Percentiles rank a stretch among this genome's conserved stretches.
Conservation (phyloP, 176 grass and related monocot genomes). For the Bonia amplexicaulis region DNA sequence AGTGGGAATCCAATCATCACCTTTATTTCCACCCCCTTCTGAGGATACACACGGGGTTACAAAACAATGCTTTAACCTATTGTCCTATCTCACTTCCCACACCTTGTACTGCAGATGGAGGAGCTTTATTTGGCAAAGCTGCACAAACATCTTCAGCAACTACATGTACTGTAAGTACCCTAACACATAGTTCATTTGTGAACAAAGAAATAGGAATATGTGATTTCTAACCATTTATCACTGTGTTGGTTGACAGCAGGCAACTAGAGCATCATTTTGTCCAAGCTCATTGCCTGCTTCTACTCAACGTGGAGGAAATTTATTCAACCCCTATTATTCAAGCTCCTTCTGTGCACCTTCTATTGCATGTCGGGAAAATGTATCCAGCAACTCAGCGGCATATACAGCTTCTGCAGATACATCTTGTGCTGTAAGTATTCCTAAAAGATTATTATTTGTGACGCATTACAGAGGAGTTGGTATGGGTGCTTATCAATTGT, state of each 20-base stretch:
- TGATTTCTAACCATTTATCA: background rate
- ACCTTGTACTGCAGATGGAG: background rate
- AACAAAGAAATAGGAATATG: background rate
- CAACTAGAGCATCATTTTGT: background rate
- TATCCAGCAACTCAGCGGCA: constrained; percentile 1
- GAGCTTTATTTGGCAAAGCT: background rate
- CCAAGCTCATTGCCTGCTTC: background rate
- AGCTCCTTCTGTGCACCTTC: background rate
- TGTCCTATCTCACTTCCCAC: background rate
- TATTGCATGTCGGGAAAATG: background rate
- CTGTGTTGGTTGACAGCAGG: background rate
- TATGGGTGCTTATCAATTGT: background rate
- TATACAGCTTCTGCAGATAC: background rate
- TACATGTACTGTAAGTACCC: background rate
- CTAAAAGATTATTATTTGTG: background rate
- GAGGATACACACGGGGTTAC: background rate
- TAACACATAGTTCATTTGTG: background rate
- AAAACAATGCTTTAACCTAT: background rate
- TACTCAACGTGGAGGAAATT: background rate
- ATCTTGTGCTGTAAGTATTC: constrained; percentile 2
- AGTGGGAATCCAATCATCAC: background rate
- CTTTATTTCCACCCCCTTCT: background rate
- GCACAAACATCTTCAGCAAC: background rate
- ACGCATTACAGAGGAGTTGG: background rate
- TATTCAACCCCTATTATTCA: background rate